Evolutionary conservation across 1,284 basidiomycete species (phyloP).

Genomic region (Apiotrichum akiyoshidainum): DNA sequence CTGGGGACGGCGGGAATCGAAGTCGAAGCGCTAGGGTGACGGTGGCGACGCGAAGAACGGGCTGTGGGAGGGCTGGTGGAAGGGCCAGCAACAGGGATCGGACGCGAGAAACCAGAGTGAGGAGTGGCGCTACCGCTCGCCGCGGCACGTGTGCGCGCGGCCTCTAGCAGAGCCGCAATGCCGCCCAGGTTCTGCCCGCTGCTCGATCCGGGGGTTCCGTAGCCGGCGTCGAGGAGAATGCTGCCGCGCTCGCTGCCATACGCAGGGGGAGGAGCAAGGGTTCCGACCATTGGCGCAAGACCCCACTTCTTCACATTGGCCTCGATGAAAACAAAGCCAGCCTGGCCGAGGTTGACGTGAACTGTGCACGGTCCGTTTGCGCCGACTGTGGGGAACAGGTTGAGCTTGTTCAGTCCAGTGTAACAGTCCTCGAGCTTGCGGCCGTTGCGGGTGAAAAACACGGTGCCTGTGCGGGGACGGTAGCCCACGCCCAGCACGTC

Average conservation of each 20-base stretch:
- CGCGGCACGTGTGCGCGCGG: constrained; percentile 35
- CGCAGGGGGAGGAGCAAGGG: constrained; percentile 88
- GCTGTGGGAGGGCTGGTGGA: constrained; percentile 9
- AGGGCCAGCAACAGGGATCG: constrained; percentile 6
- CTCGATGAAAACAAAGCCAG: constrained; percentile 95
- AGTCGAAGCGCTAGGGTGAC: constrained; percentile 24
- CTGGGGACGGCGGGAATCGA: constrained; percentile 35
- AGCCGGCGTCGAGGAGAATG: constrained; percentile 83
- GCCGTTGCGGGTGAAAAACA: constrained; percentile 95
- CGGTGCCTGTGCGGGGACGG: constrained; percentile 86
- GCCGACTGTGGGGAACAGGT: constrained; percentile 91
- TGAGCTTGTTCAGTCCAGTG: constrained; percentile 78
- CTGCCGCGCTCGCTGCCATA: constrained; percentile 92
- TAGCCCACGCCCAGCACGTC: constrained; percentile 92
- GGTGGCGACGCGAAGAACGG: constrained; percentile 29
- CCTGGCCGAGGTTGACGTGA: constrained; percentile 91
- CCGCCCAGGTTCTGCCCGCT: constrained; percentile 24
- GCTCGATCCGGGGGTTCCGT: constrained; percentile 42
- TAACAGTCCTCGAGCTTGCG: constrained; percentile 93
- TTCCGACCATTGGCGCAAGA: constrained; percentile 88
- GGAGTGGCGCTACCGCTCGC: background rate
- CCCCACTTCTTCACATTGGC: constrained; percentile 99
- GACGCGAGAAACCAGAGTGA: constrained; percentile 1
- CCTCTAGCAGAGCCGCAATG: constrained; percentile 37
- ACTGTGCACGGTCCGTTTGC: constrained; percentile 90